Base-by-base conservation (phyloP, 2,329 filamentous ascomycete species). In the Colletotrichum echinochloae region DNA sequence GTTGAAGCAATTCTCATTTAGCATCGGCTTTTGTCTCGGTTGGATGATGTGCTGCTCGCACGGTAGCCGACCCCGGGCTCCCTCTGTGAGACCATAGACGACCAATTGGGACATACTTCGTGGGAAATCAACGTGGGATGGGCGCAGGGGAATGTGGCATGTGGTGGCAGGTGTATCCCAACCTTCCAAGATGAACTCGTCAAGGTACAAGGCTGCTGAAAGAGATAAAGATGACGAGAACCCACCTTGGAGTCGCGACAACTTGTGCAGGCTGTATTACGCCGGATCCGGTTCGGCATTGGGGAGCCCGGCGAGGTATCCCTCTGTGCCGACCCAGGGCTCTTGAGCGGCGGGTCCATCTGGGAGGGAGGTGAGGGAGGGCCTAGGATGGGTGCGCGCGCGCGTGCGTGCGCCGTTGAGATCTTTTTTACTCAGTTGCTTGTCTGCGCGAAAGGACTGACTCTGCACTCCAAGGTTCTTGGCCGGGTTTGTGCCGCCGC, bases 211-310 rank as follows among this genome's bases (percentile, higher is more conserved):
- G 57, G 46, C 39, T 28, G 23, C 5, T 30, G 30, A 55, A 33
- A 37, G 39, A 18, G 41, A 14, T 30, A 6, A 30, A 35, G 35
- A 62, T 28, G 57, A 23, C 16, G 16, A 18, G 65, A 63, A 70
- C 77, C 75, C 72, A 82, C 81, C 77, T 83, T 83, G 65, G 81
- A 77, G 66, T 79, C 77, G 37, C 77, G 76, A 71, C 77, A 79
- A 65, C 75, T 74, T 28, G 78, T 76, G 56, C 77, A 79, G 33
- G 77, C 77, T n/a, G 76, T 78, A 64, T 78, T 78, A 9, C 77
- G 74, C 67, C 77, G 73, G 71, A 78, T 77, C 44, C 76, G 74
- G 33, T 73, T 74, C 66, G 75, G 71, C 70, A 66, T 62, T 14
- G 66, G 70, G 39, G 66, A 59, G 14, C 57, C 66, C 39, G 67